These are phyloP conservation scores for Phytophthora vignae DNA, from an alignment of 352 stramenopile genomes.

Conservation along the genomic window DNA sequence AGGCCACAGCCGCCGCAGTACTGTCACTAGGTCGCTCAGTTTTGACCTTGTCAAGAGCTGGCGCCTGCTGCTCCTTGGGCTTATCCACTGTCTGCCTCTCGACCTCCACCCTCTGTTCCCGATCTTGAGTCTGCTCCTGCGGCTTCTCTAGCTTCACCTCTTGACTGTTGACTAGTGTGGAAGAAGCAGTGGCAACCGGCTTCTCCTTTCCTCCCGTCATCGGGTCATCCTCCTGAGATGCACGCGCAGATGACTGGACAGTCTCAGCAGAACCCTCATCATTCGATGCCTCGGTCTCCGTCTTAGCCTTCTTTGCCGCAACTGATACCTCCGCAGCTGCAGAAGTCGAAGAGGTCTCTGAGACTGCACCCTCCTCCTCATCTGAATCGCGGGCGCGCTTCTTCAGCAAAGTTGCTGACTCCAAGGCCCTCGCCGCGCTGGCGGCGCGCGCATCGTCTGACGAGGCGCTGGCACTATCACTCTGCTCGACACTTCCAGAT, in stretches of 20 bases:
- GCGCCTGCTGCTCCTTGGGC: constrained; percentile 2
- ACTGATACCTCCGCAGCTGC: constrained; percentile 14
- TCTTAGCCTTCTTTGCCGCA: constrained; percentile 46
- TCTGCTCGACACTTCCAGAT: constrained; percentile 50
- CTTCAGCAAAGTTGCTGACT: constrained; percentile 59
- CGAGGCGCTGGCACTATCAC: constrained; percentile 54
- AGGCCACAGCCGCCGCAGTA: background rate
- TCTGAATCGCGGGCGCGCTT: constrained; percentile 52
- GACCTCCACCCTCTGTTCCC: constrained; percentile 6
- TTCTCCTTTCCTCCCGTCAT: constrained; percentile 29
- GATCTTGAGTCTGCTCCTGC: constrained; percentile 15
- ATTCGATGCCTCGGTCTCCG: constrained; percentile 16
- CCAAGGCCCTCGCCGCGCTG: constrained; percentile 32
- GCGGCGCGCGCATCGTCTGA: constrained; percentile 48
- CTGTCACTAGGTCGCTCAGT: constrained; percentile 15
- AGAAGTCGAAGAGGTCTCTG: constrained; percentile 13
- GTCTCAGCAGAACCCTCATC: constrained; percentile 22
- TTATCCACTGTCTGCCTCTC: constrained; percentile 7
- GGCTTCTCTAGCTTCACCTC: constrained; percentile 20
- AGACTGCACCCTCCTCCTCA: constrained; percentile 29
- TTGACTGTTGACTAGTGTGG: constrained; percentile 9
- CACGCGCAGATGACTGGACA: constrained; percentile 21
- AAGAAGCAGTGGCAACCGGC: constrained; percentile 11
- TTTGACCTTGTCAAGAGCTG: constrained; percentile 14
- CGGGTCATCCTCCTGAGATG: constrained; percentile 36